These are phyloP conservation scores for Zalaria obscura DNA, from an alignment of 2,329 filamentous ascomycete genomes.

Conservation along the genomic window DNA sequence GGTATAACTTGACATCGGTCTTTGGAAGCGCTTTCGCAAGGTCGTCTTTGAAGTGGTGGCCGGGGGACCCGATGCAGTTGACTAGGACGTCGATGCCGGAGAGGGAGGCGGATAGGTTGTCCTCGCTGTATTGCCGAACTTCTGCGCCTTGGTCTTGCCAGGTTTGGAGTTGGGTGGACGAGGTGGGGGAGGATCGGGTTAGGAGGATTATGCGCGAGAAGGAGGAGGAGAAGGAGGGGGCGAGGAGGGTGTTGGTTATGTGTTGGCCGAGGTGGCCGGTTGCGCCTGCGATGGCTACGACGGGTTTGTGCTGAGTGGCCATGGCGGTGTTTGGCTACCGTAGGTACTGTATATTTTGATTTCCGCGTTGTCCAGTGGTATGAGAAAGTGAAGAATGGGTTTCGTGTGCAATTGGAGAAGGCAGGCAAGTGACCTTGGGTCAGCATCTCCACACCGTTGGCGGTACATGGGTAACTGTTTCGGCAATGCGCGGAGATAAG, in stretches of 20 bases:
- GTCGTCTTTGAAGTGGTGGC: conserved; percentile 17
- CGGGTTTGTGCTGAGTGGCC: too few species aligned
- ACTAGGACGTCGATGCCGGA: conserved; percentile 19
- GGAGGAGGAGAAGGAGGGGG: conserved; percentile 7
- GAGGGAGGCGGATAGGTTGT: conserved; percentile 12
- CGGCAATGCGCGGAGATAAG: too few species aligned
- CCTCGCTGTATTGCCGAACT: conserved; percentile 8
- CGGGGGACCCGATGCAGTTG: conserved; percentile 14
- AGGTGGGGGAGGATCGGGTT: conserved; percentile 6
- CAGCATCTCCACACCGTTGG: too few species aligned
- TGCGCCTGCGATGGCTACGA: conserved; percentile 14
- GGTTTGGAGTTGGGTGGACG: neutral
- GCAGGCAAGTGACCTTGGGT: too few species aligned
- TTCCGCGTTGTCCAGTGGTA: too few species aligned
- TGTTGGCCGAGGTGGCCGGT: conserved; percentile 14
- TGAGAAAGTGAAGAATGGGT: too few species aligned
- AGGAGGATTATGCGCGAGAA: conserved; percentile 15
- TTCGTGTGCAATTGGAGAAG: too few species aligned
- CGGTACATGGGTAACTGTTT: too few species aligned
- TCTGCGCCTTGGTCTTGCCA: conserved; percentile 1
- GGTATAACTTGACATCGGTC: conserved; percentile 17
- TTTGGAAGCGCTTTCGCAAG: conserved; percentile 12
- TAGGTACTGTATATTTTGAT: too few species aligned
- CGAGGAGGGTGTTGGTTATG: conserved; percentile 12
- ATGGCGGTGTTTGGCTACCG: too few species aligned